Evolutionary conservation across 108 stramenopile genomes (phyloP).

Genomic region (Nitzschia sp.): DNA sequence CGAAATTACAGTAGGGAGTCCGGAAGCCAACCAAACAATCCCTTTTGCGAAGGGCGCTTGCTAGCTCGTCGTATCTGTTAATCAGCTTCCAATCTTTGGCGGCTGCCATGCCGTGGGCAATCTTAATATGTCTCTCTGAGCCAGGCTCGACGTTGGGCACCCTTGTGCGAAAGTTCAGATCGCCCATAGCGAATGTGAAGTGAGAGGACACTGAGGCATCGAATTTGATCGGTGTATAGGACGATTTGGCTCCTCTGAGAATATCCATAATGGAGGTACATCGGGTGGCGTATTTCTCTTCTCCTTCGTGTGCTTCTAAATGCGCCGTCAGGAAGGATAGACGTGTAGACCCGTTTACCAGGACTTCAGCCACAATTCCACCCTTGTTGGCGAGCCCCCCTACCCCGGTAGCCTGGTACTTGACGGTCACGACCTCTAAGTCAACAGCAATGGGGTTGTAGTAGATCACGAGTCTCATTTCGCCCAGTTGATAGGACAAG

Average conservation of each 20-base stretch:
- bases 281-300: conserved; percentile 39
- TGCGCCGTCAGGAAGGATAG: conserved; percentile 58
- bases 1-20: conserved; percentile 71
- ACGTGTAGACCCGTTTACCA: conserved; percentile 41
- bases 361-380: conserved; percentile 61
- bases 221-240: conserved; percentile 20
- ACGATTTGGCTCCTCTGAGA: conserved; percentile 34
- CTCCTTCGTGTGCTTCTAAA: conserved; percentile 69
- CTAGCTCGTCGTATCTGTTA: conserved; percentile 60
- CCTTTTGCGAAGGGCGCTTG: conserved; percentile 39
- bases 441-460: conserved; percentile 20
- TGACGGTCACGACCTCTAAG: conserved; percentile 30
- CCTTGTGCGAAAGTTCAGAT: conserved; percentile 64
- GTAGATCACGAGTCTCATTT: conserved; percentile 70
- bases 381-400: conserved; percentile 64
- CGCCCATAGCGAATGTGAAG: conserved; percentile 63
- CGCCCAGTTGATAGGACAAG: conserved; percentile 51
- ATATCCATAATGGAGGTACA: conserved; percentile 46
- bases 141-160: conserved; percentile 22
- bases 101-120: conserved; percentile 31
- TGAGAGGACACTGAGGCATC: conserved; percentile 56
- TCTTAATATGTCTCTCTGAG: conserved; percentile 25
- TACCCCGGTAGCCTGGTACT: conserved; percentile 48
- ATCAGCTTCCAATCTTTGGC: conserved; percentile 43
- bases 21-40: conserved; percentile 54